Base-by-base conservation (phyloP, 2,329 filamentous ascomycete genomes). In the Paecilomyces sp. region DNA sequence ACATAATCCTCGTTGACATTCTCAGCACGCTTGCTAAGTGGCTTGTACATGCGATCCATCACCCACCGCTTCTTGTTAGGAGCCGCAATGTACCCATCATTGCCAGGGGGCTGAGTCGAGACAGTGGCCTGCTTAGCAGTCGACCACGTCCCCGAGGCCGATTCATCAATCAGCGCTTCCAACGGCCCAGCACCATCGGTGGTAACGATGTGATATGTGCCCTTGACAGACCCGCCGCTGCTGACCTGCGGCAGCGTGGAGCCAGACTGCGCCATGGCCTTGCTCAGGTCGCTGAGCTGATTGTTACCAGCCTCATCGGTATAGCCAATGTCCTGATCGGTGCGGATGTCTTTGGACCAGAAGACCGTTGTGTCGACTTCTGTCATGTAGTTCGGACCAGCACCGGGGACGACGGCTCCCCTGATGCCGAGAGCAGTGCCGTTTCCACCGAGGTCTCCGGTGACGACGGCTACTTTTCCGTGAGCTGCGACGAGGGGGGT, bases 291-390 rank as follows among this genome's bases (percentile, higher is more conserved):
- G 3, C n/a, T 54, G 28, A 59, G 54, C 54, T 59, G 30, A 54
- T 59, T 59, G 28, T 54, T 57, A 31, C 58, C 58, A 30, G 54
- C 54, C 18, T 54, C 50, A 6, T 58, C 50, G 28, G 58, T 60
- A 12, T 25, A 55, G 15, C 58, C 58, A 33, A 55, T 41, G 18
- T 57, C 58, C 4, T 55, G 25, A 31, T 57, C 58, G 15, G 55
- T 60, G 24, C 13, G n/a, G 50, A 59, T 61, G 22, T 58, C 24
- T 18, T 57, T 53, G 5, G 58, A 59, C 54, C 47, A 53, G 34
- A 60, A 60, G n/a, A 60, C 33, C 2, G 58, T 60, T 2, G 58
- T 60, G 41, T 60, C 58, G 31, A 60, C 58, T 31, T 60, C 58
- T 8, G 58, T 60, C 58, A 3, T 1, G 12, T 18, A 55, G 51